Evolutionary conservation across 2,329 filamentous ascomycete genomes (phyloP), one percentile per base, ranked within the genome.

Genomic region (Ophiostoma populinum): DNA sequence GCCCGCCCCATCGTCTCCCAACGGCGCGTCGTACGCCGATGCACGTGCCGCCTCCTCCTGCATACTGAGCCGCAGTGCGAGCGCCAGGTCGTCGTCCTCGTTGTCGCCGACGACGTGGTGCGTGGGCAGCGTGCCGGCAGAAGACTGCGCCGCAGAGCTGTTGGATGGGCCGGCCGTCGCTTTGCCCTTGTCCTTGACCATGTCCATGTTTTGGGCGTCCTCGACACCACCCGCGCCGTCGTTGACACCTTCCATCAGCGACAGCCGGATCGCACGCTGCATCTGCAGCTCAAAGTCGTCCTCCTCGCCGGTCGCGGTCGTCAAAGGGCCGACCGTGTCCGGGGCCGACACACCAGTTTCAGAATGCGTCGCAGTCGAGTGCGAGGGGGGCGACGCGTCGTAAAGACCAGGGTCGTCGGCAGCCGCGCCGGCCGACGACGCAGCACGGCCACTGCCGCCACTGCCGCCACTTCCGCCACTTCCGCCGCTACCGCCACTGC

Each of bases 221-320:
- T 32, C 30, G n/a, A 19, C n/a, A 5, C 19, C 18, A 8, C 20
- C 26, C 20, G 24, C 27, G 2, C 49, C 46, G 19, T 65, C 63
- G 35, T 66, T 61, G 24, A 61, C 58, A 6, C 61, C 60, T 43
- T 76, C 70, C 34, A 75, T 55, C 6, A 76, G 53, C 2, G 69
- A 75, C 8, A 76, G 55, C 0, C 70, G 65, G 25, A 77, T 70
- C 1, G 72, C 73, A 35, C 69, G 62, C 51, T 75, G 70, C 8
- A 76, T 63, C 46, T 72, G 67, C 34, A 62, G 59, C 46, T 77
- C 71, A 40, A 68, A 71, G 17, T 72, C 64, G 21, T 62, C 56
- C 13, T 55, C 54, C 29, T 66, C 63, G 4, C 54, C 51, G 10
- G 8, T 10, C 9, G 9, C 22, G 22, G 7, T 10, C 5, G 9